A percentile compares a stretch with the other conserved stretches of the same genome.
phyloP scores from a whole-genome alignment of 169 alveolate species.

The Cryptosporidium ryanae region DNA sequence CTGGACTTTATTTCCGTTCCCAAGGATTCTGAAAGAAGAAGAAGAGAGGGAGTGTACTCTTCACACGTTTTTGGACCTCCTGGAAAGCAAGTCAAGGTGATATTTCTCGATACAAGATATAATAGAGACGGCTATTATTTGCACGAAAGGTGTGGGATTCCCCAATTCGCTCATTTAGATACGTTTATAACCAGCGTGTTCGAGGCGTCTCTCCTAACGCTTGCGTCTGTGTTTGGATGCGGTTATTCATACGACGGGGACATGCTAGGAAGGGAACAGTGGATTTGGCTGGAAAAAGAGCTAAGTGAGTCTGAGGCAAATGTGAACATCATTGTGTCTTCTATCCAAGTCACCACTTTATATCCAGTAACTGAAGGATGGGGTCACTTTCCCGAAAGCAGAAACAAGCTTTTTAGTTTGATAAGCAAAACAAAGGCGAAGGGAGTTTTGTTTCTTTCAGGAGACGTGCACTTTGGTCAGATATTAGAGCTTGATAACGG shows the following conservation, averaged over 20 bases:
- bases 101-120: slow-evolving; percentile 84
- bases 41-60: slow-evolving; percentile 84
- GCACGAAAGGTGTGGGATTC: slow-evolving; percentile 27
- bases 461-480: slow-evolving; percentile 86
- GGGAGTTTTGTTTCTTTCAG: slow-evolving; percentile 85
- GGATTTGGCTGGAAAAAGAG: slow-evolving; percentile 90
- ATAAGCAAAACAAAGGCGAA: slow-evolving; percentile 83
- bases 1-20: slow-evolving; percentile 84
- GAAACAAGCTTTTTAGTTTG: slow-evolving; percentile 79
- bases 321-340: slow-evolving; percentile 87
- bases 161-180: slow-evolving; percentile 35
- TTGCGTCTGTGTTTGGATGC: slow-evolving; percentile 44
- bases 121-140: slow-evolving; percentile 77
- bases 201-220: slow-evolving; percentile 48
- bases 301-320: slow-evolving; percentile 86
- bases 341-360: slow-evolving; percentile 85
- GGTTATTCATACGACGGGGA: slow-evolving; percentile 84
- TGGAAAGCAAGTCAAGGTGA: slow-evolving; percentile 82
- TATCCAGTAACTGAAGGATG: slow-evolving; percentile 82
- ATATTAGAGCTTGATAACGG: slow-evolving; percentile 50
- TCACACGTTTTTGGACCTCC: slow-evolving; percentile 83
- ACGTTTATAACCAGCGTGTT: slow-evolving; percentile 43
- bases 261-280: slow-evolving; percentile 89
- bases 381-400: slow-evolving; percentile 86
- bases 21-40: slow-evolving; percentile 83